Percentiles rank a stretch among this genome's conserved stretches.
Evolutionary conservation across 176 grass and related monocot genomes (phyloP).

Genomic region (Cocos nucifera): DNA sequence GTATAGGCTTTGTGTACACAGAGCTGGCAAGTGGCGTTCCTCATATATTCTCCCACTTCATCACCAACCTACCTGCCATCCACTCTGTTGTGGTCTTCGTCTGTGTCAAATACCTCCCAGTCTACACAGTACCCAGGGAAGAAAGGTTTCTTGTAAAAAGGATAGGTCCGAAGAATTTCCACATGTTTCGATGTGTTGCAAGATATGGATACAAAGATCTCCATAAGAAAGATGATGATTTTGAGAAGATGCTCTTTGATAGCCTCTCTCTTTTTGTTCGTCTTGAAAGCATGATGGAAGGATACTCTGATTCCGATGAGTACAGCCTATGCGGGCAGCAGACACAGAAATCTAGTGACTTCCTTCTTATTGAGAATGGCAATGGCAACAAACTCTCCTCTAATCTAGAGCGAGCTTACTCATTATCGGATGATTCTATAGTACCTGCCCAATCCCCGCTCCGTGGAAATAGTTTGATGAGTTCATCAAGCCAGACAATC

Average conservation of each 20-base stretch:
- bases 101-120: conserved; percentile 92
- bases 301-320: conserved; percentile 72
- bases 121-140: conserved; percentile 80
- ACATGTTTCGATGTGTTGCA: conserved; percentile 83
- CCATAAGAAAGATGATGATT: conserved; percentile 89
- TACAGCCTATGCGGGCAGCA: conserved; percentile 32
- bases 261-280: conserved; percentile 48
- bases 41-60: conserved; percentile 92
- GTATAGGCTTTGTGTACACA: conserved; percentile 89
- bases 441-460: conserved; percentile 36
- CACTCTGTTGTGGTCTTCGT: conserved; percentile 90
- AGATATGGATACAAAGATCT: conserved; percentile 94
- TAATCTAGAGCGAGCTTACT: conserved; percentile 44
- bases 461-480: conserved; percentile 3
- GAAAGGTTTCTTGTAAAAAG: conserved; percentile 74
- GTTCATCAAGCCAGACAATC: conserved; percentile 29
- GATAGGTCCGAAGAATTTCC: conserved; percentile 89
- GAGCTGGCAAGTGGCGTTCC: conserved; percentile 94
- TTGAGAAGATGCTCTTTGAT: conserved; percentile 77
- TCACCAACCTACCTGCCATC: conserved; percentile 94
- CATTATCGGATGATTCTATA: conserved; percentile 50
- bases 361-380: conserved; percentile 18
- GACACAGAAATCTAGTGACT: not conserved
- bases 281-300: conserved; percentile 96
- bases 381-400: conserved; percentile 26